Base-by-base conservation (phyloP, 139 green algal genomes). In the Zygnema cylindricum region DNA sequence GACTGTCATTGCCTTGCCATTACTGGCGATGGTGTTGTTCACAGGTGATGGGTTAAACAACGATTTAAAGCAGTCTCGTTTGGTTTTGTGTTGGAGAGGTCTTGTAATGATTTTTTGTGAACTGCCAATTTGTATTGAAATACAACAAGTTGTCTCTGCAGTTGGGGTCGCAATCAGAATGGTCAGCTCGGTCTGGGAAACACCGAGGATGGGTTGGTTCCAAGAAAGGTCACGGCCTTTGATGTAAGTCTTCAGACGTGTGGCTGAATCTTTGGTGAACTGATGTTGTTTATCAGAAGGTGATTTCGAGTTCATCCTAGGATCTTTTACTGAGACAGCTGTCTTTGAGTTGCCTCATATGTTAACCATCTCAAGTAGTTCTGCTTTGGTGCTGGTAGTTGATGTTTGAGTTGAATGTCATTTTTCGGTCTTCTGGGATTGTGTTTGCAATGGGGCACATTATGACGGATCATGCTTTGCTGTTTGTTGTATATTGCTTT, bases 1-100 rank as follows among this genome's bases (percentile, higher is more conserved):
- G 96, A 98, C 93, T 97, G 95, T 3, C 96, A 98, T 92, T 97
- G 95, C 22, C 88, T 98, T 38, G 95, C 94, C 30, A 73, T 95
- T 30, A 94, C 88, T 2, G 63, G 33, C 11, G 23, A 86, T 16
- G 86, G 86, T 40, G 77, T 57, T 11, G 42, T 85, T 3, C 49
- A 57, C 41, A 81, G 76, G 86, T 90, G 76, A 85, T 38, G 55
- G 49, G 7, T 63, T 16, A 63, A 16, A n/a, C n/a, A n/a, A n/a
- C n/a, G n/a, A n/a, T n/a, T n/a, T n/a, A n/a, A n/a, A n/a, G n/a
- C n/a, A n/a, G n/a, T n/a, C n/a, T n/a, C n/a, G n/a, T n/a, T n/a
- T n/a, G n/a, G n/a, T n/a, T n/a, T n/a, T n/a, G n/a, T n/a, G 75
- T 23, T 36, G 75, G 75, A 82, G 35, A 21, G 54, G 22, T 23